phyloP scores from a whole-genome alignment of 208 protist genomes.

The Wallacemonas sp. region DNA sequence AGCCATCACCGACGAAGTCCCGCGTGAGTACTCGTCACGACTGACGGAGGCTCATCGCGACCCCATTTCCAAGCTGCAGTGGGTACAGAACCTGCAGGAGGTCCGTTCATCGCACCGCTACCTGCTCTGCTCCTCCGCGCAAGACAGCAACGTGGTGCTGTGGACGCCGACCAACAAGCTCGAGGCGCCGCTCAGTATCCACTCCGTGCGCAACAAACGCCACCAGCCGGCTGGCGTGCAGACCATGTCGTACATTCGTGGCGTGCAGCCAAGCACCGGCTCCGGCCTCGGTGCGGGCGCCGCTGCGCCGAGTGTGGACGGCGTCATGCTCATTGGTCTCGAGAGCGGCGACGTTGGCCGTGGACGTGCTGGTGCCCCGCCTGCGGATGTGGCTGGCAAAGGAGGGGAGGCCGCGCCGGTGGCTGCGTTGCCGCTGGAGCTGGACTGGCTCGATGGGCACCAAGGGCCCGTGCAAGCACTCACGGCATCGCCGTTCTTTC shows the following conservation, averaged over 20 bases:
- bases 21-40: slow-evolving; percentile 36
- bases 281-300: slow-evolving; percentile 9
- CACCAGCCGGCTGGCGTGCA: slow-evolving; percentile 61
- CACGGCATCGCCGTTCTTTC: slow-evolving; percentile 82
- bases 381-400: background rate
- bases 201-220: slow-evolving; percentile 55
- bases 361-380: slow-evolving; percentile 37
- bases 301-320: slow-evolving; percentile 50
- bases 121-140: slow-evolving; percentile 66
- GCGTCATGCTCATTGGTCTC: slow-evolving; percentile 69
- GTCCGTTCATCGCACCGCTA: slow-evolving; percentile 55
- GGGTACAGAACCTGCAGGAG: slow-evolving; percentile 73
- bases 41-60: slow-evolving; percentile 60
- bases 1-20: slow-evolving; percentile 50
- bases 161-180: slow-evolving; percentile 81
- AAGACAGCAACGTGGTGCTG: slow-evolving; percentile 76
- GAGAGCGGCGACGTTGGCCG: slow-evolving; percentile 89
- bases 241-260: slow-evolving; percentile 44
- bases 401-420: background rate
- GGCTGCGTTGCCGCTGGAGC: slow-evolving; percentile 42
- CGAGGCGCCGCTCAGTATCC: slow-evolving; percentile 50
- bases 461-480: slow-evolving; percentile 78
- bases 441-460: slow-evolving; percentile 79
- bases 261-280: background rate
- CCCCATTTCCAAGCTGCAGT: slow-evolving; percentile 77